A percentile compares a stretch with the other conserved stretches of the same genome.
Conservation (phyloP, 2,329 filamentous ascomycete genomes). For the Phyllosticta citriasiana region DNA sequence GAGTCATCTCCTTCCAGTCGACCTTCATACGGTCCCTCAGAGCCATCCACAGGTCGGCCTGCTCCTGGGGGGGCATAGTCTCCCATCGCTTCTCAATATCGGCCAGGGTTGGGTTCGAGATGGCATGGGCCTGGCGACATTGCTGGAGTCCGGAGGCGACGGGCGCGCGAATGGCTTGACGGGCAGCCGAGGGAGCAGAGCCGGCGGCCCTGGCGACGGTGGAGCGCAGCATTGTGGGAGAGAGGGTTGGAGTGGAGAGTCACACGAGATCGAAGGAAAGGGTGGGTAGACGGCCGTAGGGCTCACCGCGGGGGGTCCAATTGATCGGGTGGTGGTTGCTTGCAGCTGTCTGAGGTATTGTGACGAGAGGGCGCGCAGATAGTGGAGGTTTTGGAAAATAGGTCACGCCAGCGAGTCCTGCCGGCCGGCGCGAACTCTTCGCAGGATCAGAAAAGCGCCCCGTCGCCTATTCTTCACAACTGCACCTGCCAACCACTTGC, state of each 20-base stretch:
- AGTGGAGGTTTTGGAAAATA: constrained; percentile 13
- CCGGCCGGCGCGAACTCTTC: neutral
- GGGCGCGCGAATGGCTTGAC: constrained; percentile 21
- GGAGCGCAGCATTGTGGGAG: constrained; percentile 29
- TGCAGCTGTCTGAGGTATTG: constrained; percentile 4
- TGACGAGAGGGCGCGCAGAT: constrained; percentile 9
- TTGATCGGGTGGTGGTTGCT: constrained; percentile 23
- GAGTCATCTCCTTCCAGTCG: constrained; percentile 88
- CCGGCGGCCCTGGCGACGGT: constrained; percentile 26
- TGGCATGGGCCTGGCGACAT: constrained; percentile 68
- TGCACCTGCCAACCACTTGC: neutral
- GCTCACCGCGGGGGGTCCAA: constrained; percentile 25
- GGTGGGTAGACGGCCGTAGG: constrained; percentile 23
- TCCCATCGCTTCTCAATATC: constrained; percentile 99
- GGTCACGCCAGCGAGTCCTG: constrained; percentile 4
- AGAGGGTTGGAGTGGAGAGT: constrained; percentile 26
- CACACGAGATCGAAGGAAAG: constrained; percentile 15
- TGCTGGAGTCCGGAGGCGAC: constrained; percentile 30
- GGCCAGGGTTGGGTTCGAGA: constrained; percentile 93
- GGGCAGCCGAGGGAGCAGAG: constrained; percentile 21
- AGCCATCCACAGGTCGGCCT: constrained; percentile 98
- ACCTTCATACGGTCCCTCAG: constrained; percentile 98
- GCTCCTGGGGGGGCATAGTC: constrained; percentile 93
- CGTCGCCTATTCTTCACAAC: neutral
- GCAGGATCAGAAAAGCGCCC: neutral